Evolutionary conservation across 2,329 filamentous ascomycete genomes (phyloP).

Genomic region (Sporothrix brunneoviolacea): DNA sequence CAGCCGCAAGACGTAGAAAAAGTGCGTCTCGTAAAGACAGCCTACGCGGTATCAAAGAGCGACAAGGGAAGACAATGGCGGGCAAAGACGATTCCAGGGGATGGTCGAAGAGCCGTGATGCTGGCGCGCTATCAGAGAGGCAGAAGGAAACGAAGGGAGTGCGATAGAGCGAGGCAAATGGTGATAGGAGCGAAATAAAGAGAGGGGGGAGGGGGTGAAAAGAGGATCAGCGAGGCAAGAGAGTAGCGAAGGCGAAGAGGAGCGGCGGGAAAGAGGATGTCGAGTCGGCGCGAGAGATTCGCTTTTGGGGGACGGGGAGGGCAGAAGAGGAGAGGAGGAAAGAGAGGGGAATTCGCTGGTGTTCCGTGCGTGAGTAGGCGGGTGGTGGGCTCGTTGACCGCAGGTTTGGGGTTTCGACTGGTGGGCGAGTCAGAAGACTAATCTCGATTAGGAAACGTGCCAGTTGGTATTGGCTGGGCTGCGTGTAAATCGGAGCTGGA

Average conservation of each 20-base stretch:
- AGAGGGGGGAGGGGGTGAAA: not conserved
- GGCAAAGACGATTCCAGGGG: no score
- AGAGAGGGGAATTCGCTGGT: not conserved
- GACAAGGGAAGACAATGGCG: no score
- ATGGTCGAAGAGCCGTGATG: no score
- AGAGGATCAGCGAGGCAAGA: not conserved
- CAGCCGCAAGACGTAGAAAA: no score
- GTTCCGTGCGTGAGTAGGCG: not conserved
- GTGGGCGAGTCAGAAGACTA: slow-evolving; percentile 4
- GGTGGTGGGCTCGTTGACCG: slow-evolving; percentile 9
- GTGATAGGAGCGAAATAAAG: not conserved
- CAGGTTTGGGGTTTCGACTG: slow-evolving; percentile 6
- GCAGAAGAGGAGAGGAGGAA: not conserved
- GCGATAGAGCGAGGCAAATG: no score
- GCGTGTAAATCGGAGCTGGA: not conserved
- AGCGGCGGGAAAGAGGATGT: not conserved
- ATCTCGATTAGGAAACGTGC: not conserved
- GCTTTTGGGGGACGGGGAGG: slow-evolving; percentile 1
- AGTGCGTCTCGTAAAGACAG: no score
- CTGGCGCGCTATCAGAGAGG: no score
- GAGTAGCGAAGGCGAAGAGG: not conserved
- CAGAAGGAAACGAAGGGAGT: no score
- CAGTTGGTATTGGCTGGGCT: not conserved
- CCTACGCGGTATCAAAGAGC: no score
- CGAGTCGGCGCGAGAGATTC: not conserved